phyloP scores from a whole-genome alignment of 257 asterid genomes.

The Gentiana macrophylla region DNA sequence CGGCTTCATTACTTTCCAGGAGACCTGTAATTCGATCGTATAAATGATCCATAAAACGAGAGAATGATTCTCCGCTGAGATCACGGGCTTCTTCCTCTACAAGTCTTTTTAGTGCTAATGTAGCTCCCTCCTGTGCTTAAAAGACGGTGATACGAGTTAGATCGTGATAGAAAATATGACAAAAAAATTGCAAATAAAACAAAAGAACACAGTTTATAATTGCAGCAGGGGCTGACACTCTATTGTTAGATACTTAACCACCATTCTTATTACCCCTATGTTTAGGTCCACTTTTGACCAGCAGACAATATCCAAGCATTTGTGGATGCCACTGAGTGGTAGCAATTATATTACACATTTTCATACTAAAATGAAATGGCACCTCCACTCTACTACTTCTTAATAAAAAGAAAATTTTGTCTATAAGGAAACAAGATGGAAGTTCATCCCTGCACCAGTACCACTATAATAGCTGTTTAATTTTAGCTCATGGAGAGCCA shows the following conservation, averaged over 20 bases:
- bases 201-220: background rate
- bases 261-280: background rate
- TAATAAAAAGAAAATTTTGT: no score
- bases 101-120: conserved; percentile 57
- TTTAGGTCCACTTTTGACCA: background rate
- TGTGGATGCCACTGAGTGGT: no score
- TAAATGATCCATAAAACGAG: conserved; percentile 85
- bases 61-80: conserved; percentile 74
- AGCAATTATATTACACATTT: no score
- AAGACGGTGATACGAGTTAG: conserved; percentile 5
- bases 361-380: no score
- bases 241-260: no score
- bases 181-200: background rate
- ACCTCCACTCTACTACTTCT: no score
- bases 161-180: background rate
- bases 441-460: no score
- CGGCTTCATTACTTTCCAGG: conserved; percentile 73
- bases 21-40: conserved; percentile 73
- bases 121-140: conserved; percentile 69
- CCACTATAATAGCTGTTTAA: no score
- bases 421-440: no score
- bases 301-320: no score
- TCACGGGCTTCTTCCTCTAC: conserved; percentile 91
- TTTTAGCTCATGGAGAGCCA: no score
- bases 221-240: background rate